Percentiles rank a stretch among this genome's conserved stretches.
Evolutionary conservation across 768 basidiomycete species (phyloP).

Genomic region (Leccinum imitatum): DNA sequence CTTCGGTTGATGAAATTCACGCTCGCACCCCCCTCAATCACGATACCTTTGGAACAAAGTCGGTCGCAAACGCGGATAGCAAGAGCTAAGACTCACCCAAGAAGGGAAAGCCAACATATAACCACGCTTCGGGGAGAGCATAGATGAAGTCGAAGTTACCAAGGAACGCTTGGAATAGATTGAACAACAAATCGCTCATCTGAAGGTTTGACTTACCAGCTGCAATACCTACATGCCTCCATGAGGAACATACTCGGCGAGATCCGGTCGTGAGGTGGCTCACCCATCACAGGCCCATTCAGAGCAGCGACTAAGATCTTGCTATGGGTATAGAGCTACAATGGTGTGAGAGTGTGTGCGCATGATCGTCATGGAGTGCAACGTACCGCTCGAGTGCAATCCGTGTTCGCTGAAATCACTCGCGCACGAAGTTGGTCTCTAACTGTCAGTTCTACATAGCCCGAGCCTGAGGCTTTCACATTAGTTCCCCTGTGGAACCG

Average conservation of each 20-base stretch:
- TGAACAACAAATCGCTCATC: not conserved
- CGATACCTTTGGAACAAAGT: conserved; percentile 45
- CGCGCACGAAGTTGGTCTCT: conserved; percentile 48
- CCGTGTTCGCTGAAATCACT: conserved; percentile 53
- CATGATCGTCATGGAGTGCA: not conserved
- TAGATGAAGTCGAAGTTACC: conserved; percentile 79
- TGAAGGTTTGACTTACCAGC: conserved; percentile 43
- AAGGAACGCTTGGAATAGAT: conserved; percentile 48
- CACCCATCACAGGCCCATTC: conserved; percentile 78
- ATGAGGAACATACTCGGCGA: conserved; percentile 7
- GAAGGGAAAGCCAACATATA: conserved; percentile 68
- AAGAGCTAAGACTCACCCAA: conserved; percentile 38
- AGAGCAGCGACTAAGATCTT: conserved; percentile 71
- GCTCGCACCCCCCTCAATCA: conserved; percentile 68
- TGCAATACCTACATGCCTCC: conserved; percentile 50
- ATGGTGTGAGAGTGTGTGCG: not conserved
- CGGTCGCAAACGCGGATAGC: conserved; percentile 1
- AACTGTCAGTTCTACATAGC: conserved; percentile 25
- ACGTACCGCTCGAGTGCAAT: conserved; percentile 64
- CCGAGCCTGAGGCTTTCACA: conserved; percentile 36
- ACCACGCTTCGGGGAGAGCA: conserved; percentile 56
- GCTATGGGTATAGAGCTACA: conserved; percentile 62
- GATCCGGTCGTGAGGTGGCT: not conserved
- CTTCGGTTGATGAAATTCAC: conserved; percentile 67
- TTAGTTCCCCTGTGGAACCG: conserved; percentile 52